Percentiles rank a stretch among this genome's conserved stretches.
phyloP scores from a whole-genome alignment of 2,329 filamentous ascomycete genomes.

The Ceratocystis harringtonii region DNA sequence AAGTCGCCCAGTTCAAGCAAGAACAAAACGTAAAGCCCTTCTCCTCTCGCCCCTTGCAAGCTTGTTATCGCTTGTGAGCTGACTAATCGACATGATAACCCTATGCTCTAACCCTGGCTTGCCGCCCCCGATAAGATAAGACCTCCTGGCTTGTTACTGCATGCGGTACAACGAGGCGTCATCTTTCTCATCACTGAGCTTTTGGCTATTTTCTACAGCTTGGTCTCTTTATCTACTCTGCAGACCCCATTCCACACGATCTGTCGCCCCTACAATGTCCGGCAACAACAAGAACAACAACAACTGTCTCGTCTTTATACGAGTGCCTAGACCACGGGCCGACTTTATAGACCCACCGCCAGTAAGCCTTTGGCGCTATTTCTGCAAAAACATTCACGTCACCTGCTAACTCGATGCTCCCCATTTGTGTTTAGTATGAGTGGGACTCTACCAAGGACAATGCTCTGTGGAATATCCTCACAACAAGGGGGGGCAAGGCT shows the following conservation, averaged over 20 bases:
- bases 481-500: slow-evolving; percentile 63
- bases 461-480: slow-evolving; percentile 78
- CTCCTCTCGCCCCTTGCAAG: too few species aligned
- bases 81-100: too few species aligned
- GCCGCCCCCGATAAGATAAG: neutral
- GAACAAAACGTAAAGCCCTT: too few species aligned
- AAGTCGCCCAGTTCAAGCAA: too few species aligned
- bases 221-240: neutral
- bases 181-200: too few species aligned
- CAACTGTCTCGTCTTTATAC: slow-evolving; percentile 61
- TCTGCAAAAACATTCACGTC: neutral
- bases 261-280: neutral
- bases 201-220: neutral
- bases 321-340: slow-evolving; percentile 75
- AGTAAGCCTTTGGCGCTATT: slow-evolving; percentile 33
- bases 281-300: neutral
- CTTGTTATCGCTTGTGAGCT: too few species aligned
- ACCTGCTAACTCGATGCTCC: neutral
- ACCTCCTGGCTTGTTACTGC: neutral
- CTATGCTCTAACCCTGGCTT: too few species aligned
- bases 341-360: slow-evolving; percentile 82
- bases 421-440: slow-evolving; percentile 24
- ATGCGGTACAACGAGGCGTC: neutral
- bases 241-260: neutral
- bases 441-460: slow-evolving; percentile 84